Conservation (phyloP, 371 early-diverging fungal species). For the Amoeboaphelidium protococcarum region DNA sequence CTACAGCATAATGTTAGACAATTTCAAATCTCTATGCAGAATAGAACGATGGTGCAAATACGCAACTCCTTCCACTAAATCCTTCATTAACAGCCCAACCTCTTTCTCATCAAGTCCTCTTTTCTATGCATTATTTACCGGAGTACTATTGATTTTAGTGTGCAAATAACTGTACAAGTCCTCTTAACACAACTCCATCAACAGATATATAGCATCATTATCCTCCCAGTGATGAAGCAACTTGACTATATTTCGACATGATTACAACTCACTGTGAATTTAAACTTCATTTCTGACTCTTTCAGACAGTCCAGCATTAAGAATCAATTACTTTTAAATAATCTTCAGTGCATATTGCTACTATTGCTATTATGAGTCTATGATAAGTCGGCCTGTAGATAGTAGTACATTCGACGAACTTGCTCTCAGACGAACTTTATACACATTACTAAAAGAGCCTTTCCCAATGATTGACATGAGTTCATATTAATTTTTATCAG, state of each 20-base stretch:
- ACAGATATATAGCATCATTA: conserved; percentile 33
- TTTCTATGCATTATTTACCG: background rate
- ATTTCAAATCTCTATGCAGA: conserved; percentile 43
- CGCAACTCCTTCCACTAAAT: conserved; percentile 21
- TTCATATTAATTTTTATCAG: too few relatives aligned
- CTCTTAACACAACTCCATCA: conserved; percentile 40
- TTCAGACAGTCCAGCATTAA: background rate
- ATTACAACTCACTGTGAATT: background rate
- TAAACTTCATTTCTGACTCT: background rate
- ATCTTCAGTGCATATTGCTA: background rate
- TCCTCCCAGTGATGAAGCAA: conserved; percentile 23
- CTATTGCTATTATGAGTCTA: too few relatives aligned
- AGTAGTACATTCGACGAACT: too few relatives aligned
- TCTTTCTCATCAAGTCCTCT: conserved; percentile 16
- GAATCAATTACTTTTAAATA: background rate
- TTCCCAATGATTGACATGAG: too few relatives aligned
- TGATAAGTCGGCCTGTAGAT: too few relatives aligned
- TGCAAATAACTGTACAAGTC: conserved; percentile 34
- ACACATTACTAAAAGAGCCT: too few relatives aligned
- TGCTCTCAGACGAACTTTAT: too few relatives aligned
- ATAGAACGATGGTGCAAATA: conserved; percentile 27
- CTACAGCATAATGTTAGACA: conserved; percentile 34
- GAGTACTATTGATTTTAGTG: conserved; percentile 1
- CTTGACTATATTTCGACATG: conserved; percentile 10
- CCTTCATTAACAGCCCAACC: conserved; percentile 20